Evolutionary conservation across 1,284 basidiomycete species (phyloP).

Genomic region (Tilletia setariae): DNA sequence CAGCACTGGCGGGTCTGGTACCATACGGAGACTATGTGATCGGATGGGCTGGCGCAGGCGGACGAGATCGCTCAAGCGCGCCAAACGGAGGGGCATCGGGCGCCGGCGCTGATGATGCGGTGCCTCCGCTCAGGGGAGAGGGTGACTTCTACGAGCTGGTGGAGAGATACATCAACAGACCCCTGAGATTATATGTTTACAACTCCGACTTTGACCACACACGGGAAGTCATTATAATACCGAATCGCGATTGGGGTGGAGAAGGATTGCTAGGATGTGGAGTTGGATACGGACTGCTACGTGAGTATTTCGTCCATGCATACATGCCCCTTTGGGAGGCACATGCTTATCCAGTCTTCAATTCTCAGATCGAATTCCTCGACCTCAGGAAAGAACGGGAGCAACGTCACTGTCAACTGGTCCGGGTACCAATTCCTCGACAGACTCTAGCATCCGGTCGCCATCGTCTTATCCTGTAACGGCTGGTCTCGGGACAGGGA

Average conservation of each 20-base stretch:
- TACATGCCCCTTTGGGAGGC: no score
- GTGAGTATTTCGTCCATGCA: slow-evolving; percentile 11
- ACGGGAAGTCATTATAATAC: slow-evolving; percentile 50
- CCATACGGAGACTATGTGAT: slow-evolving; percentile 84
- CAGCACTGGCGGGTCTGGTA: slow-evolving; percentile 72
- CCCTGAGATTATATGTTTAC: slow-evolving; percentile 89
- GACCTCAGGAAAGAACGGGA: slow-evolving; percentile 32
- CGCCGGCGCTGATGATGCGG: not conserved
- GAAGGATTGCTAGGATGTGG: slow-evolving; percentile 50
- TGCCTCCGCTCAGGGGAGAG: slow-evolving; percentile 65
- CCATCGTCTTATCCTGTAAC: not conserved
- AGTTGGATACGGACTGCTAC: slow-evolving; percentile 48
- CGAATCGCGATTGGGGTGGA: slow-evolving; percentile 49
- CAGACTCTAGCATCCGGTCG: not conserved
- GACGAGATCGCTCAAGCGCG: not conserved
- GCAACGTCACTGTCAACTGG: not conserved
- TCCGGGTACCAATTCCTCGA: not conserved
- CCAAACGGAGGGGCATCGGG: not conserved
- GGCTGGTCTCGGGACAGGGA: slow-evolving; percentile 16
- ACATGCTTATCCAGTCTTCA: no score
- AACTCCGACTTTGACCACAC: slow-evolving; percentile 83
- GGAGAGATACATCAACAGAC: slow-evolving; percentile 88
- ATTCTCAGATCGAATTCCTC: slow-evolving; percentile 33
- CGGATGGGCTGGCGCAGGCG: slow-evolving; percentile 89
- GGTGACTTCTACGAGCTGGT: slow-evolving; percentile 95